phyloP scores from a whole-genome alignment of 805 yeast genomes.

The Saccharomycopsis capsularis region DNA sequence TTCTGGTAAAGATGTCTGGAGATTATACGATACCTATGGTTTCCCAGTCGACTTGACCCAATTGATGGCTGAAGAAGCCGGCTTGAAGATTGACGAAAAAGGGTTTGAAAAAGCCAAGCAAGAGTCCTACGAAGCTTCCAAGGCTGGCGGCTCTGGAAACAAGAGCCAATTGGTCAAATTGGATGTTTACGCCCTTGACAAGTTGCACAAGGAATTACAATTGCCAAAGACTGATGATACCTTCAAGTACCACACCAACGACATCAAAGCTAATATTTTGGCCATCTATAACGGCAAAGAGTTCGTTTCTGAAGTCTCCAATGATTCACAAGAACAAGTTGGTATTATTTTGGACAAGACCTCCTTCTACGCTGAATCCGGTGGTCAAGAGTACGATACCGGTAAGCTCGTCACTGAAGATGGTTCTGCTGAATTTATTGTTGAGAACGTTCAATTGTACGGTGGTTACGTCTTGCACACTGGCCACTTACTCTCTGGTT shows the following conservation, averaged over 20 bases:
- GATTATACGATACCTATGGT: slow-evolving; percentile 96
- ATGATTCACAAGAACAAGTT: slow-evolving; percentile 41
- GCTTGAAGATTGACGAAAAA: slow-evolving; percentile 82
- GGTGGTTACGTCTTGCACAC: slow-evolving; percentile 96
- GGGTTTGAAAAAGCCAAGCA: slow-evolving; percentile 88
- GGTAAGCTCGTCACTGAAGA: slow-evolving; percentile 51
- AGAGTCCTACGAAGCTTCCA: slow-evolving; percentile 90
- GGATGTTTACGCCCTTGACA: slow-evolving; percentile 84
- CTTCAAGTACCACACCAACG: slow-evolving; percentile 66
- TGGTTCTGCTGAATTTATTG: slow-evolving; percentile 82
- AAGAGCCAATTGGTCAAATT: slow-evolving; percentile 63
- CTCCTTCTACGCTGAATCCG: slow-evolving; percentile 96
- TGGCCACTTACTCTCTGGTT: slow-evolving; percentile 48
- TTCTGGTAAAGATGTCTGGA: slow-evolving; percentile 95
- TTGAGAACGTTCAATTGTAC: slow-evolving; percentile 84
- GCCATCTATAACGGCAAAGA: slow-evolving; percentile 62
- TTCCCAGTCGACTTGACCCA: slow-evolving; percentile 98
- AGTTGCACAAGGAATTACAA: slow-evolving; percentile 49
- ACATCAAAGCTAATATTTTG: slow-evolving; percentile 60
- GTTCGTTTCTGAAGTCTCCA: slow-evolving; percentile 45
- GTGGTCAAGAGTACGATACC: slow-evolving; percentile 97
- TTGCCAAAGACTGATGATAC: slow-evolving; percentile 81
- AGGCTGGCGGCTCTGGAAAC: slow-evolving; percentile 65
- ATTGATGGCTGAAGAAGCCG: slow-evolving; percentile 98
- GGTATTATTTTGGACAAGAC: slow-evolving; percentile 87